Conservation (phyloP, 768 basidiomycete genomes). For the Favolaschia claudopus region DNA sequence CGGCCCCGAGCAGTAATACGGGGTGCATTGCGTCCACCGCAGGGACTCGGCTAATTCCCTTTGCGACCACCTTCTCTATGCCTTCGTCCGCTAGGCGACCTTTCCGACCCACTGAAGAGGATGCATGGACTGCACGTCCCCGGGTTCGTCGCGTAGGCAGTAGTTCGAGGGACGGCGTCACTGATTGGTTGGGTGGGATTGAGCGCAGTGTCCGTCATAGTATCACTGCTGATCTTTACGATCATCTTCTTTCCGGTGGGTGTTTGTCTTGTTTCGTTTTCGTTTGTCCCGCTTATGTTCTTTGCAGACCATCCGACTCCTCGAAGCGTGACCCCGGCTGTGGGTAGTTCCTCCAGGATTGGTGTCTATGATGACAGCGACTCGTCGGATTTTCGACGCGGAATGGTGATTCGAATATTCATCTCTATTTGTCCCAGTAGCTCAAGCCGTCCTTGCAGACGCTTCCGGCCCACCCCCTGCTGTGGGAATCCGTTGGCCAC, state of each 20-base stretch:
- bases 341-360: background rate
- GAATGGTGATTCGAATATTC: background rate
- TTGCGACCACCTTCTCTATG: slow-evolving; percentile 8
- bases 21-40: too few species aligned
- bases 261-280: background rate
- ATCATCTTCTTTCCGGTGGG: slow-evolving; percentile 3
- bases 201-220: background rate
- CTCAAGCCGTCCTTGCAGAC: background rate
- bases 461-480: background rate
- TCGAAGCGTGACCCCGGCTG: slow-evolving; percentile 1
- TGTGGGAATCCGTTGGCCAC: too few species aligned
- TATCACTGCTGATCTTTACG: background rate
- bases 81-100: slow-evolving; percentile 10
- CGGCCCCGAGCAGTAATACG: too few species aligned
- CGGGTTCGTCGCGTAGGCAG: slow-evolving; percentile 9
- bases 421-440: background rate
- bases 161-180: background rate
- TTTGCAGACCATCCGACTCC: background rate
- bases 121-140: background rate
- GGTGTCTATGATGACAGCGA: slow-evolving; percentile 1
- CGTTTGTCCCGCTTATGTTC: background rate
- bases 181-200: slow-evolving; percentile 1
- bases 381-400: background rate
- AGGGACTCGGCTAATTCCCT: background rate
- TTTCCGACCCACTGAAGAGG: background rate